Evolutionary conservation across 164 flowering plant species (phyloP).

Genomic region (Aristolochia contorta): DNA sequence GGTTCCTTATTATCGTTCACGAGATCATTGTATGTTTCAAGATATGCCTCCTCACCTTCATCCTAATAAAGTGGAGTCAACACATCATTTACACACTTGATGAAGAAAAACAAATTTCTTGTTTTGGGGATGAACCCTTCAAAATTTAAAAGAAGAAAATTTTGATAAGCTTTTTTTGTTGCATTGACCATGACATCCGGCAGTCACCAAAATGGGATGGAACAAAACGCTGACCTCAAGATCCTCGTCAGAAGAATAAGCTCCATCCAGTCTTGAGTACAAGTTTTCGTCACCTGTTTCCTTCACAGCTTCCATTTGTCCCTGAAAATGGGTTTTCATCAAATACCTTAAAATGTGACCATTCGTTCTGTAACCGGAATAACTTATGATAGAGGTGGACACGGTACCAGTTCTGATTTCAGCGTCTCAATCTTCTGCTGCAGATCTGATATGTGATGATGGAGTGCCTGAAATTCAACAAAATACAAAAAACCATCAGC

Average conservation of each 20-base stretch:
- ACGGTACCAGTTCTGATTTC: slow-evolving; percentile 52
- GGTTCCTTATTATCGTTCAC: too few relatives aligned
- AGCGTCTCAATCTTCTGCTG: slow-evolving; percentile 45
- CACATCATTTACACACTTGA: background rate
- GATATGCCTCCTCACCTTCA: slow-evolving; percentile 47
- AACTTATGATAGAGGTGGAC: background rate
- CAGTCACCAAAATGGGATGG: background rate
- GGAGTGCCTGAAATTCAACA: slow-evolving; percentile 44
- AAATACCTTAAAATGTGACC: background rate
- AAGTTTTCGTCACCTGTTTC: slow-evolving; percentile 28
- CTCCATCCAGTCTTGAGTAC: slow-evolving; percentile 23
- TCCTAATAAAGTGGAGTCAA: slow-evolving; percentile 17
- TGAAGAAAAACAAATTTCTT: background rate
- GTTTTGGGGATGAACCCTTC: too few relatives aligned
- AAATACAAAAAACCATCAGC: background rate
- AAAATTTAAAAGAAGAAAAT: background rate
- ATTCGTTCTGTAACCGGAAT: background rate
- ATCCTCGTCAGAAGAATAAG: slow-evolving; percentile 26
- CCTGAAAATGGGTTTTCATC: slow-evolving; percentile 22
- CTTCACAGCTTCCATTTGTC: slow-evolving; percentile 27
- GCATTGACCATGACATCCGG: background rate
- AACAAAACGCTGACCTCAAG: slow-evolving; percentile 26
- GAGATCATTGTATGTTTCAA: slow-evolving; percentile 13
- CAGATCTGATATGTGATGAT: slow-evolving; percentile 58
- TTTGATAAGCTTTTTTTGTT: background rate